Conservation (phyloP, 2,329 filamentous ascomycete species). For the Colletotrichum abscissum region DNA sequence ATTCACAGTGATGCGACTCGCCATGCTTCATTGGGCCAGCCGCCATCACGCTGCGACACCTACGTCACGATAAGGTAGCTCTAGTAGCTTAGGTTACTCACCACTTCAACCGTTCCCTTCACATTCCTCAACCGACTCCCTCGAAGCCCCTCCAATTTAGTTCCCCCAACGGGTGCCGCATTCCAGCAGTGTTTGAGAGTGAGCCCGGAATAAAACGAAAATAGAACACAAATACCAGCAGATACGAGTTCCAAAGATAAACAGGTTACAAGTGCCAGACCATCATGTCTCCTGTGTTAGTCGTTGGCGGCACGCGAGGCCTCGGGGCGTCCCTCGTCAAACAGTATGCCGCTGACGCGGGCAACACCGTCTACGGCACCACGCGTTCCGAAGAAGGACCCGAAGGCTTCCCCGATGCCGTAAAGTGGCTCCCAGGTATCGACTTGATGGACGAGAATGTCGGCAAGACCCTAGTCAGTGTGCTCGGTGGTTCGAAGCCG, state of each 20-base stretch:
- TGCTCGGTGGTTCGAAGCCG: slow-evolving; percentile 52
- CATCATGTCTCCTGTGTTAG: slow-evolving; percentile 63
- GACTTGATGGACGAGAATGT: slow-evolving; percentile 64
- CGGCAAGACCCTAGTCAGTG: slow-evolving; percentile 58
- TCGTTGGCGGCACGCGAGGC: slow-evolving; percentile 76
- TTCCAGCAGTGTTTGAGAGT: slow-evolving; percentile 29
- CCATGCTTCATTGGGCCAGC: background rate
- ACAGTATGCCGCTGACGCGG: slow-evolving; percentile 61
- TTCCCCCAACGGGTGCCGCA: slow-evolving; percentile 21
- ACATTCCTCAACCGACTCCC: slow-evolving; percentile 13
- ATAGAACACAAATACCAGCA: background rate
- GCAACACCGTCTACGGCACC: slow-evolving; percentile 69
- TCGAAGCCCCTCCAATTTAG: background rate
- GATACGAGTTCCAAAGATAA: background rate
- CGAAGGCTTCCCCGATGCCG: slow-evolving; percentile 51
- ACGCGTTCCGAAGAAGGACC: slow-evolving; percentile 61
- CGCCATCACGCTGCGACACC: background rate
- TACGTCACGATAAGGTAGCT: slow-evolving; percentile 2
- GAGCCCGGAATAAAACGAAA: background rate
- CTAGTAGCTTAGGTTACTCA: background rate
- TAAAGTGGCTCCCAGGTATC: slow-evolving; percentile 69
- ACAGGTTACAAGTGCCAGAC: too few relatives aligned
- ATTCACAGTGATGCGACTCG: background rate
- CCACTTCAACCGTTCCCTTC: background rate
- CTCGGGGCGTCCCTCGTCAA: slow-evolving; percentile 72